Conservation (phyloP, 352 stramenopile species). For the Phytophthora pini region DNA sequence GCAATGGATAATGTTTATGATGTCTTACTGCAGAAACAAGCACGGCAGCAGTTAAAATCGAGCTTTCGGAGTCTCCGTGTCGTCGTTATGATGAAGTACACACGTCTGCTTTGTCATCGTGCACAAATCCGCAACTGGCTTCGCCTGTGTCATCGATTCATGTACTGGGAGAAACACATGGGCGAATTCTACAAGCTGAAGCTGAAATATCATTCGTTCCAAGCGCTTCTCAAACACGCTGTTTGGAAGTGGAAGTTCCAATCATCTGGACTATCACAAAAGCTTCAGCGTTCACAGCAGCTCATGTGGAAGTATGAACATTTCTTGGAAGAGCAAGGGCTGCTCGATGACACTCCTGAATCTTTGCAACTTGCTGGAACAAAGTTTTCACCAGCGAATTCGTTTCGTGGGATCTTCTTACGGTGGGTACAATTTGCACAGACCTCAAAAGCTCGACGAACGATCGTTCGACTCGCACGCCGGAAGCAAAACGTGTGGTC, state of each 20-base stretch:
- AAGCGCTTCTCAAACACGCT: slow-evolving; percentile 47
- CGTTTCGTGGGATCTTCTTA: slow-evolving; percentile 54
- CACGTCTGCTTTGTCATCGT: slow-evolving; percentile 46
- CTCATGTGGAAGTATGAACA: slow-evolving; percentile 53
- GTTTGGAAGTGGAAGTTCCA: slow-evolving; percentile 66
- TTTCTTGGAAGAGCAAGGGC: slow-evolving; percentile 31
- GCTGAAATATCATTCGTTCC: slow-evolving; percentile 52
- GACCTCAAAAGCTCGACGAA: slow-evolving; percentile 29
- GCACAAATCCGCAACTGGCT: slow-evolving; percentile 69
- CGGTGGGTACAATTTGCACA: slow-evolving; percentile 70
- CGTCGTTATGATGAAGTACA: slow-evolving; percentile 58
- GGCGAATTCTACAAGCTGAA: slow-evolving; percentile 44
- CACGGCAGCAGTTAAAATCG: slow-evolving; percentile 48
- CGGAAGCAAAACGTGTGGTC: slow-evolving; percentile 46
- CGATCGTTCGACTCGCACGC: slow-evolving; percentile 30
- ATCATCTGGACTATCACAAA: slow-evolving; percentile 39
- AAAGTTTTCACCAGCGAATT: slow-evolving; percentile 54
- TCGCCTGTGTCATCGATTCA: slow-evolving; percentile 58
- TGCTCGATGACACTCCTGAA: slow-evolving; percentile 43
- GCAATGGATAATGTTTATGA: slow-evolving; percentile 69
- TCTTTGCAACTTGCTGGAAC: slow-evolving; percentile 44
- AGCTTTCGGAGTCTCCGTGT: slow-evolving; percentile 65
- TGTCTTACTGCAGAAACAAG: slow-evolving; percentile 52
- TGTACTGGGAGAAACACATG: slow-evolving; percentile 61
- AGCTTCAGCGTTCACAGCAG: slow-evolving; percentile 42